phyloP scores from a whole-genome alignment of 495 filamentous ascomycete genomes.

The Barbatosphaeria neglecta region DNA sequence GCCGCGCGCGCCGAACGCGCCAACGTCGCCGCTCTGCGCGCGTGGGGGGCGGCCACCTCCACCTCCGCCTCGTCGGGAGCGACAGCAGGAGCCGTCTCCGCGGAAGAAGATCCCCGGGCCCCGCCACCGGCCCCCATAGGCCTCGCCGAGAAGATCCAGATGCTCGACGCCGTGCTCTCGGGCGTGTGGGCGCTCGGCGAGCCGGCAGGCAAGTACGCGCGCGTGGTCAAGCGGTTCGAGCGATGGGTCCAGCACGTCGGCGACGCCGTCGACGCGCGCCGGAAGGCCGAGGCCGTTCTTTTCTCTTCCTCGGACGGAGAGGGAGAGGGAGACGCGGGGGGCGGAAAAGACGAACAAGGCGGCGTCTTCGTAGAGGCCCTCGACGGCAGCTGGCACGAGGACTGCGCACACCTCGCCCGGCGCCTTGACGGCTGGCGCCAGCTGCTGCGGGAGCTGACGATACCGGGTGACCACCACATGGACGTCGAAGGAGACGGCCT shows the following conservation, averaged over 20 bases:
- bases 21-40: constrained; percentile 25
- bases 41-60: constrained; percentile 16
- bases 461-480: constrained; percentile 2
- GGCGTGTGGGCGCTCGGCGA: constrained; percentile 40
- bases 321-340: constrained; percentile 4
- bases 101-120: too few species aligned
- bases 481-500: neutral
- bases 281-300: constrained; percentile 11
- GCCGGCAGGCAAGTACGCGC: constrained; percentile 34
- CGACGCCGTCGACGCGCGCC: constrained; percentile 23
- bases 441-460: constrained; percentile 21
- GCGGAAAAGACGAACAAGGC: constrained; percentile 9
- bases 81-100: too few species aligned
- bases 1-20: constrained; percentile 17
- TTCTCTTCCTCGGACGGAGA: neutral
- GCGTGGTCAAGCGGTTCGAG: constrained; percentile 38
- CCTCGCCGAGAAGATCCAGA: constrained; percentile 38
- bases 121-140: too few species aligned
- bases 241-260: constrained; percentile 33
- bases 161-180: constrained; percentile 37
- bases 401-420: constrained; percentile 23
- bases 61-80: too few species aligned
- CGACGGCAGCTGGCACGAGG: constrained; percentile 31
- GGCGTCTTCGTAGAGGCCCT: constrained; percentile 28
- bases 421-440: constrained; percentile 32